Evolutionary conservation across 495 filamentous ascomycete species (phyloP), one percentile per base, ranked within the genome.

Genomic region (Lentithecium fluviatile): DNA sequence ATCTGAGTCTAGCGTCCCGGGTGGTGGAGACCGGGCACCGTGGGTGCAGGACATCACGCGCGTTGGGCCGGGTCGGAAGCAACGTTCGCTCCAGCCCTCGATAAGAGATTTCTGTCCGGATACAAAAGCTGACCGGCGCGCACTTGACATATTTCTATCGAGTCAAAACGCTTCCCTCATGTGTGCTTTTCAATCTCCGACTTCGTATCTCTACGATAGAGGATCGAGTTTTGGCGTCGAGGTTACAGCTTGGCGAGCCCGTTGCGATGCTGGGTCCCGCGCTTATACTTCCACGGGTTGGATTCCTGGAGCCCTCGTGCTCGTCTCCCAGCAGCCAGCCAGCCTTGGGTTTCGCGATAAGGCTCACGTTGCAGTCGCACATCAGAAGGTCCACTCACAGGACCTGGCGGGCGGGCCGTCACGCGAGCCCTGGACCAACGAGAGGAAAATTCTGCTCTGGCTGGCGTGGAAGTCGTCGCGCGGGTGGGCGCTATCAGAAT

Each of bases 311-410:
- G 21, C 17, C 24, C 7, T 23, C 47, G 17, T 50, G 36, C 36
- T 15, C 36, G 8, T 38, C 15, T 38, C n/a, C n/a, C n/a, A n/a
- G n/a, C n/a, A n/a, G n/a, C n/a, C n/a, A n/a, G n/a, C n/a, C 36
- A 38, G 36, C 8, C 15, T 15, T 38, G 8, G 15, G 19, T 3
- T 3, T 15, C 40, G 3, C n/a, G 49, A 34, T 36, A 52, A 52
- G 49, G 37, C 32, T 5, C 17, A 21, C 17, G 52, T 42, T 34
- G 19, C 23, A 54, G 11, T 20, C 6, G 34, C 8, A 17, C 32
- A 52, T 54, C 52, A 54, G 29, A 42, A 34, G 52, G 52, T 20
- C n/a, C 37, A 42, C 52, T 54, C 52, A 54, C 52, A 43, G 32
- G 52, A 34, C 17, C 13, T 13, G 11, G 10, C 10, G 10, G 37